Evolutionary conservation across 495 filamentous ascomycete species (phyloP), one percentile per base, ranked within the genome.

Genomic region (Penicillium bialowiezense): DNA sequence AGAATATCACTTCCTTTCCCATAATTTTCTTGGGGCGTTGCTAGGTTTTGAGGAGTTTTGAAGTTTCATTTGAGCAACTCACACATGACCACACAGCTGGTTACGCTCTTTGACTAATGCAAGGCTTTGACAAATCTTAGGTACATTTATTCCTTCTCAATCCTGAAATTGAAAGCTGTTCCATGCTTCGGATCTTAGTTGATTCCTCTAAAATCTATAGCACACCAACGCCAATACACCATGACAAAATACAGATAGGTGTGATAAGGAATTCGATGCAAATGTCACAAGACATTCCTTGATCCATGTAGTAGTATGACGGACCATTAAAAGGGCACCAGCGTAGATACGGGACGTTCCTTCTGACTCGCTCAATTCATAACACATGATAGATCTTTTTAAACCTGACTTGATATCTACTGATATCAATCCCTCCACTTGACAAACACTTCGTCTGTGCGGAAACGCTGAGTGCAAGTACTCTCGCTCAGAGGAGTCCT

Each of bases 381-480:
- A 55, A 55, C 47, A 55, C 56, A 52, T 65, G 5, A 63, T 54
- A 33, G n/a, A 42, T 48, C 18, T 31, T 61, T 31, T 47, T 19
- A 10, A 24, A 5, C 19, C 24, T 20, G 9, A 14, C 12, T 31
- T 36, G 28, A 37, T 43, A 36, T 23, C 10, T 9, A 19, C 38
- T 23, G 17, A 52, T 41, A 51, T 61, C 53, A 70, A 58, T 91
- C 85, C 65, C 92, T 80, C 92, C 92, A 97, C 65, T 89, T 85
- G 24, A 97, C 85, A 54, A 86, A 81, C 9, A 97, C 92, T 67
- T 95, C 91, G 67, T 97, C 92, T 9, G 92, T 97, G 56, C 92
- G 84, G 64, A 95, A 98, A 44, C 93, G 78, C 67, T 98, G 95
- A 15, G 95, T 97, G 69, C 87, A 95, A 10, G 87, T 89, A 50